Evolutionary conservation across 2,329 filamentous ascomycete genomes (phyloP), one percentile per base, ranked within the genome.

Genomic region (Fusarium sp.): DNA sequence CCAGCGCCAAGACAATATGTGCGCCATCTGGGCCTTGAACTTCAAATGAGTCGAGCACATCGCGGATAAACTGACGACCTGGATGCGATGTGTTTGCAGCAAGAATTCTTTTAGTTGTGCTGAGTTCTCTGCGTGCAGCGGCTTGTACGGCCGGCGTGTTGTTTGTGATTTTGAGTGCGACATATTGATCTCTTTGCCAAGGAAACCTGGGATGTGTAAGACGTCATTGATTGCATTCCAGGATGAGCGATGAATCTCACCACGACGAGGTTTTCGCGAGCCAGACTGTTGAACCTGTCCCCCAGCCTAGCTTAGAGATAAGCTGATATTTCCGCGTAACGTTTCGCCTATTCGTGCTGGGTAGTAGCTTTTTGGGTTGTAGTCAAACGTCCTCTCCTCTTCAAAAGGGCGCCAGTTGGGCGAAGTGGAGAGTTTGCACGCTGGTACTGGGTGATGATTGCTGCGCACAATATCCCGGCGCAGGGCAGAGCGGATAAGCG

Each of bases 261-360:
- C 64, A 63, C 53, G 70, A 44, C n/a, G 41, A 59, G n/a, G 47
- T 34, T 39, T 53, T 50, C 3, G 75, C 75, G 28, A 79, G 69
- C 76, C 77, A 79, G 24, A 79, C 77, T 5, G 77, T 79, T 31
- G 76, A 79, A 26, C 67, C 72, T 22, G 70, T 71, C 25, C 76
- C 77, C 71, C 71, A 78, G 38, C 76, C 77, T 19, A 79, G 62
- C 64, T 79, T 79, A 13, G 73, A 70, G 5, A 74, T 52, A 3
- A 79, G 68, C 58, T 77, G 66, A 53, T 79, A 79, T 58, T 73
- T 29, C 70, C 62, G 36, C 72, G 61, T 15, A 79, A 63, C 2
- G 73, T 66, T 38, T 76, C 74, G 24, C 74, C 72, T 29, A 74
- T 70, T 13, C 68, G 64, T 2, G 71, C 72, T 19, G 75, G 74